Evolutionary conservation across 2,329 filamentous ascomycete genomes (phyloP).

Genomic region (Claviceps monticola): DNA sequence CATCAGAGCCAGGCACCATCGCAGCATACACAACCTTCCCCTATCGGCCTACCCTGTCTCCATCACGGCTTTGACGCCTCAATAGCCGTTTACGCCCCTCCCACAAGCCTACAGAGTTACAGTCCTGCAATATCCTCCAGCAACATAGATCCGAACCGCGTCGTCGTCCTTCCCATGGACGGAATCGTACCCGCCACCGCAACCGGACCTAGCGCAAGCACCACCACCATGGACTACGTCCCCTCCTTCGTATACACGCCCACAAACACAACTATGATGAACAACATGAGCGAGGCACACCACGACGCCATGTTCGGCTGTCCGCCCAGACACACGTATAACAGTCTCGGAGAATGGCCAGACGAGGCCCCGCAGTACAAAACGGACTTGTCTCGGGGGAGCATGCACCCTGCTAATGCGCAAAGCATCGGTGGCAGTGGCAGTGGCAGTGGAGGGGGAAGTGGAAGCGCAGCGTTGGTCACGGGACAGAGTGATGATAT

Average conservation of each 20-base stretch:
- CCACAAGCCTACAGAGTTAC: conserved; percentile 10
- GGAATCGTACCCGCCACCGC: neutral
- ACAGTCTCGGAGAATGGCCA: conserved; percentile 31
- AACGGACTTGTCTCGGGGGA: conserved; percentile 10
- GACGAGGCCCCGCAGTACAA: conserved; percentile 19
- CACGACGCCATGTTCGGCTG: conserved; percentile 49
- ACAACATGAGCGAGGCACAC: neutral
- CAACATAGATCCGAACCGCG: neutral
- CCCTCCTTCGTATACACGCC: conserved; percentile 25
- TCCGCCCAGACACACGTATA: conserved; percentile 37
- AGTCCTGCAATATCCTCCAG: conserved; percentile 7
- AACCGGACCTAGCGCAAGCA: neutral
- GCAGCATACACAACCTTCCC: neutral
- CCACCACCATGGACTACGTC: conserved; percentile 1
- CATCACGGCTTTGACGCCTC: neutral
- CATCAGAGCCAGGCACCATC: conserved; percentile 9
- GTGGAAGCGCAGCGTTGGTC: conserved; percentile 29
- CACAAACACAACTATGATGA: neutral
- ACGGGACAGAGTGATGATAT: conserved; percentile 48
- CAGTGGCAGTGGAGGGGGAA: conserved; percentile 10
- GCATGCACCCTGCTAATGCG: conserved; percentile 21
- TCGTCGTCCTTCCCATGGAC: conserved; percentile 1
- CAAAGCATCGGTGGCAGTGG: conserved; percentile 25
- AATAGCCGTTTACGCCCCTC: neutral
- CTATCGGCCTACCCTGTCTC: neutral